phyloP scores from a whole-genome alignment of 1,284 basidiomycete genomes.

The Cutaneotrichosporon sp. region DNA sequence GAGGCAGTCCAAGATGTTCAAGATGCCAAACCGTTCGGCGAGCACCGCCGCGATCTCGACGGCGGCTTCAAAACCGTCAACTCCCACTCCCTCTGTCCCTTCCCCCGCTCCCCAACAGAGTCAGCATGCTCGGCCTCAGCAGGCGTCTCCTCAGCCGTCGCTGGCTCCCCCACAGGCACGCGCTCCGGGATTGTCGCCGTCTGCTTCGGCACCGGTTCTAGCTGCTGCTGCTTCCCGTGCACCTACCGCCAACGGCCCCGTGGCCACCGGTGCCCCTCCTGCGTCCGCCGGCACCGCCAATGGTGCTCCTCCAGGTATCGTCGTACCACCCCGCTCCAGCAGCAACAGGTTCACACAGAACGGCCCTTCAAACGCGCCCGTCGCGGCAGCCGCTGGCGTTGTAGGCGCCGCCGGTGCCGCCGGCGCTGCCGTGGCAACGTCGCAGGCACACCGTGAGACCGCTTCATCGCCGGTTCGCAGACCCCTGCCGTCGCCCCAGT shows the following conservation, averaged over 20 bases:
- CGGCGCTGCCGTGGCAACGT: not conserved
- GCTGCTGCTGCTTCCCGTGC: too few relatives aligned
- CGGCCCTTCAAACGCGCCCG: not conserved
- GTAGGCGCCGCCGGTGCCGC: not conserved
- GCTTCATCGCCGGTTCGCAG: not conserved
- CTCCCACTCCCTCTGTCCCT: too few relatives aligned
- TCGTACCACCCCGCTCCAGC: not conserved
- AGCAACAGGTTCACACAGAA: constrained; percentile 1
- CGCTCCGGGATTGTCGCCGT: not conserved
- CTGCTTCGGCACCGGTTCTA: too few relatives aligned
- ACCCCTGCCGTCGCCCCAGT: not conserved
- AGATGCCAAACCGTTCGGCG: not conserved
- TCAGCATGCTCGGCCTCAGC: not conserved
- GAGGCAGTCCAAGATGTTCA: constrained; percentile 5
- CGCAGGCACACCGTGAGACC: not conserved
- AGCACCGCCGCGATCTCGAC: not conserved
- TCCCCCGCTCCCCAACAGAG: too few relatives aligned
- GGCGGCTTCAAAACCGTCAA: not conserved
- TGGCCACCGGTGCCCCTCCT: too few relatives aligned
- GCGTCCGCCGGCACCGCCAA: not conserved
- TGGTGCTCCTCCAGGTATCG: not conserved
- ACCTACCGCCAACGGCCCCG: too few relatives aligned
- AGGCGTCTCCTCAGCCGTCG: too few relatives aligned
- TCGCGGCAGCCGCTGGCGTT: not conserved
- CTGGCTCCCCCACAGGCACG: not conserved